A percentile compares a stretch with the other conserved stretches of the same genome.
phyloP scores from a whole-genome alignment of 225 moss, liverwort and hornwort genomes.

The Marchantia paleacea region DNA sequence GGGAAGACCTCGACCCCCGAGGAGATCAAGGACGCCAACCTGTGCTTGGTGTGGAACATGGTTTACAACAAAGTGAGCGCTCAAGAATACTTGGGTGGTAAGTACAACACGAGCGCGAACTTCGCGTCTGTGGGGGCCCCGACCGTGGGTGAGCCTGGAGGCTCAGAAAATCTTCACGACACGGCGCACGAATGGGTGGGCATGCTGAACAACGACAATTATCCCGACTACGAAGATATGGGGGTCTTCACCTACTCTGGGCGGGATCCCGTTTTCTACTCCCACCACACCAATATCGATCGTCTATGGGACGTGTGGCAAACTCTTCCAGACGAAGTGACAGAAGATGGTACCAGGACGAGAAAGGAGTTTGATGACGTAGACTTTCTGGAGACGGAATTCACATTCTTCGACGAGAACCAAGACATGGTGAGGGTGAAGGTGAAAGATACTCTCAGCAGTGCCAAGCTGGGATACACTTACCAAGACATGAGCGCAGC shows the following conservation, averaged over 20 bases:
- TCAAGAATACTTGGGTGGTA: conserved; percentile 37
- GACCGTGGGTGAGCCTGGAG: conserved; percentile 6
- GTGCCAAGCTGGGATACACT: neutral
- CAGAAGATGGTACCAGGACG: conserved; percentile 22
- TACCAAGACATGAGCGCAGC: conserved; percentile 23
- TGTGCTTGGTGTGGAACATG: conserved; percentile 31
- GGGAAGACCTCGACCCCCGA: neutral
- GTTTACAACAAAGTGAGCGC: conserved; percentile 32
- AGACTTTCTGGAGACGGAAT: conserved; percentile 13
- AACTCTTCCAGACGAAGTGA: conserved; percentile 17
- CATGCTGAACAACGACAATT: conserved; percentile 12
- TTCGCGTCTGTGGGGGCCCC: neutral
- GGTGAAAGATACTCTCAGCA: conserved; percentile 12
- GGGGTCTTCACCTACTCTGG: neutral
- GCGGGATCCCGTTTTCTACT: conserved; percentile 21
- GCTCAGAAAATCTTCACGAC: neutral
- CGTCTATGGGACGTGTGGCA: conserved; percentile 24
- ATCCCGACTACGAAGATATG: conserved; percentile 35
- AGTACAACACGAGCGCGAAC: conserved; percentile 15
- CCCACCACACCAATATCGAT: conserved; percentile 26
- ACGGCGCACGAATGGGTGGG: conserved; percentile 49
- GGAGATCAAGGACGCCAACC: conserved; percentile 30
- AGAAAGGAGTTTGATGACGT: conserved; percentile 5
- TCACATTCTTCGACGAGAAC: conserved; percentile 28
- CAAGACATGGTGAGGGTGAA: conserved; percentile 15